A percentile compares a stretch with the other conserved stretches of the same genome.
Conservation (phyloP, 805 yeast species). For the Metschnikowia similis region DNA sequence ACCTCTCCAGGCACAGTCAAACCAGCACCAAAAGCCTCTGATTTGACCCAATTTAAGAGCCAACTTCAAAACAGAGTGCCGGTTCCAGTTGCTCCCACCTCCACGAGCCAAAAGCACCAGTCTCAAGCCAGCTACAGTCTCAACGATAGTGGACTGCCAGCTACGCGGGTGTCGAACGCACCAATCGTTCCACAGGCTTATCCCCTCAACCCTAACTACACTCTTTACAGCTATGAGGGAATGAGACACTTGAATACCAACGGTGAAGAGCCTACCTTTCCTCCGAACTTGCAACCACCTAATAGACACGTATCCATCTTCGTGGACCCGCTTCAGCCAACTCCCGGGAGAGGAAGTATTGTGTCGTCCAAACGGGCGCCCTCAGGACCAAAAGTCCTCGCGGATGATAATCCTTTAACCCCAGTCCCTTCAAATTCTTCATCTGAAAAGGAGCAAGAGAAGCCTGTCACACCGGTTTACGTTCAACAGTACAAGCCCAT, state of each 20-base stretch:
- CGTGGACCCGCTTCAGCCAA: slow-evolving; percentile 36
- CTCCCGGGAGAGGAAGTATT: slow-evolving; percentile 13
- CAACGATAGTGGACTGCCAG: slow-evolving; percentile 9
- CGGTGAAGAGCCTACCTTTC: background rate
- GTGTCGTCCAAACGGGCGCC: background rate
- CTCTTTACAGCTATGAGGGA: slow-evolving; percentile 22
- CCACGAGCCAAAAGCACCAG: background rate
- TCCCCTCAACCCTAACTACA: slow-evolving; percentile 34
- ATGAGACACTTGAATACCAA: background rate
- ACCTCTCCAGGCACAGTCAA: slow-evolving; percentile 15
- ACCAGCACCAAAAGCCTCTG: slow-evolving; percentile 3
- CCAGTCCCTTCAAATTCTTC: slow-evolving; percentile 1
- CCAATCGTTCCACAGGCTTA: slow-evolving; percentile 32
- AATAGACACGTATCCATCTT: slow-evolving; percentile 39
- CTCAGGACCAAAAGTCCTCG: background rate
- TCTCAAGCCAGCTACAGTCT: slow-evolving; percentile 9
- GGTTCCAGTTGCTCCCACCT: background rate
- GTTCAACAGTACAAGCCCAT: slow-evolving; percentile 18
- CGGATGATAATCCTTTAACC: slow-evolving; percentile 1
- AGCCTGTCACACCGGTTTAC: slow-evolving; percentile 3
- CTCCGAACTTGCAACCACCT: slow-evolving; percentile 8
- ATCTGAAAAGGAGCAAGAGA: slow-evolving; percentile 2
- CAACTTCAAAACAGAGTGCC: slow-evolving; percentile 8
- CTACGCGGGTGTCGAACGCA: slow-evolving; percentile 13
- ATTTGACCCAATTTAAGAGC: slow-evolving; percentile 10